These are phyloP conservation scores for Gymnopilus junonius DNA, from an alignment of 768 basidiomycete species.

Conservation along the genomic window DNA sequence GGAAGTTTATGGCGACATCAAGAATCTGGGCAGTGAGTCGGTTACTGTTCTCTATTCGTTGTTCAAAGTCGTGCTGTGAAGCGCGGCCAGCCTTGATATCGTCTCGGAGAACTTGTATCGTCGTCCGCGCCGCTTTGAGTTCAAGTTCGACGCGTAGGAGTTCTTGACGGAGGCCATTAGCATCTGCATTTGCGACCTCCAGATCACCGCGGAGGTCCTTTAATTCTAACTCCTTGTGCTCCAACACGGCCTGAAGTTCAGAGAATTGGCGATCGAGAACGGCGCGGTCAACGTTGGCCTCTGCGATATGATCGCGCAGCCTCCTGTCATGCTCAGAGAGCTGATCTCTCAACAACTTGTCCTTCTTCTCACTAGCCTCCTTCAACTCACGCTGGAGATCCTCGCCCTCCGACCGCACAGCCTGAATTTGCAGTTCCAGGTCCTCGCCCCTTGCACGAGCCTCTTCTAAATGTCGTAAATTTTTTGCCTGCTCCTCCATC, in stretches of 20 bases:
- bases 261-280: conserved; percentile 89
- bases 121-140: conserved; percentile 65
- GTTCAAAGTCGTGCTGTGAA: conserved; percentile 71
- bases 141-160: conserved; percentile 73
- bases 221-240: conserved; percentile 62
- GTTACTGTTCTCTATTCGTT: conserved; percentile 63
- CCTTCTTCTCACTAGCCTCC: conserved; percentile 78
- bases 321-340: conserved; percentile 66
- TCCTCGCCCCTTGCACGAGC: conserved; percentile 76
- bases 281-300: conserved; percentile 92
- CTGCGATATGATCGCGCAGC: conserved; percentile 87
- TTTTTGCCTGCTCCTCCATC: conserved; percentile 77
- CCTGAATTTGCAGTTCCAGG: conserved; percentile 74
- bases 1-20: conserved; percentile 78
- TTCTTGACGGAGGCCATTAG: conserved; percentile 72
- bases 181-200: conserved; percentile 71
- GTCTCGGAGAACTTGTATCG: conserved; percentile 72
- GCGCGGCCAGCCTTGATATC: conserved; percentile 72
- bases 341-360: conserved; percentile 72
- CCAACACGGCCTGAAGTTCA: conserved; percentile 67
- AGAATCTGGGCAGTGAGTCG: conserved; percentile 82
- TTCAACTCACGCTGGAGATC: conserved; percentile 69
- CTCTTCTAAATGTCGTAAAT: conserved; percentile 72
- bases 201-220: conserved; percentile 64
- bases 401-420: conserved; percentile 71